Percentiles rank a stretch among this genome's conserved stretches.
Conservation (phyloP, 306 rosid genomes). For the Rosa lucieae region DNA sequence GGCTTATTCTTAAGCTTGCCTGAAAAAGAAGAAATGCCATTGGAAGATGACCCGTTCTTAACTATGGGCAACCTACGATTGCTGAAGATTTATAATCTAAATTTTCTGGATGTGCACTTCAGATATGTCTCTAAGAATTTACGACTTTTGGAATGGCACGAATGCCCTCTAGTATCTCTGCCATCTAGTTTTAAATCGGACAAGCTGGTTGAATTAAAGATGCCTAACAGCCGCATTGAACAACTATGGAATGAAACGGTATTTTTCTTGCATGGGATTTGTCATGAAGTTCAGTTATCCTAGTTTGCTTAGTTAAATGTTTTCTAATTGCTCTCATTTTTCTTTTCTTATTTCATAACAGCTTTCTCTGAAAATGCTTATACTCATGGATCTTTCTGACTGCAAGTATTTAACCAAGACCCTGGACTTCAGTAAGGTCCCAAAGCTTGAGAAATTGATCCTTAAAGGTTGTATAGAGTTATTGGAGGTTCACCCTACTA, state of each 20-base stretch:
- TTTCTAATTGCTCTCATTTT: too few species aligned
- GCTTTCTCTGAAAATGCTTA: slow-evolving; percentile 1
- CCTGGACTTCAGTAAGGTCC: slow-evolving; percentile 5
- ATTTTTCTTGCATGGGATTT: too few species aligned
- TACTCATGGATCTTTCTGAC: slow-evolving; percentile 1
- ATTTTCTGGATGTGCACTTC: background rate
- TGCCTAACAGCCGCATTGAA: slow-evolving; percentile 11
- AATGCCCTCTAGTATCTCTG: background rate
- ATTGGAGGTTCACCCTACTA: background rate
- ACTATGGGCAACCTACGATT: background rate
- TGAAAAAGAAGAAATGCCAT: background rate
- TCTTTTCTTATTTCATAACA: background rate
- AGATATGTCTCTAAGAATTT: background rate
- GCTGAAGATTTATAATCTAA: background rate
- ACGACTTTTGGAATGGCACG: background rate
- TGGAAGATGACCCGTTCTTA: background rate
- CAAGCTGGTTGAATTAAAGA: slow-evolving; percentile 1
- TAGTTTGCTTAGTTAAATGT: too few species aligned
- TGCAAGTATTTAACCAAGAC: slow-evolving; percentile 2
- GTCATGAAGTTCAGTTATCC: too few species aligned
- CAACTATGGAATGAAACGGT: slow-evolving; percentile 3
- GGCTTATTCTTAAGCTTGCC: slow-evolving; percentile 10
- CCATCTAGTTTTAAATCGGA: slow-evolving; percentile 6
- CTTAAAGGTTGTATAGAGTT: slow-evolving; percentile 9
- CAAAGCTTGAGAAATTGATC: slow-evolving; percentile 18